Conservation (phyloP, 2,329 filamentous ascomycete species). For the Colletotrichum sp. region DNA sequence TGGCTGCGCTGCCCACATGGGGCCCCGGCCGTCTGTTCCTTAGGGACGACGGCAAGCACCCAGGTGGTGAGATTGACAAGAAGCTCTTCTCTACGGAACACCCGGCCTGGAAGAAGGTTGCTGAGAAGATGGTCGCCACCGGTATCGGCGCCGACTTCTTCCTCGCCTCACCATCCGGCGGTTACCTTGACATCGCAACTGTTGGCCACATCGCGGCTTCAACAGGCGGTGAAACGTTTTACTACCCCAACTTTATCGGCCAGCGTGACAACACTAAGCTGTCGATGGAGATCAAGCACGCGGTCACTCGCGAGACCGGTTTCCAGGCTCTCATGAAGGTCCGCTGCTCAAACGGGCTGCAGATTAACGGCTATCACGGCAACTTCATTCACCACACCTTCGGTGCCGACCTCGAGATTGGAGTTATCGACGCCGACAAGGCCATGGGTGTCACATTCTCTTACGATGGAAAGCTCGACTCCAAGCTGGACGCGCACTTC, state of each 20-base stretch:
- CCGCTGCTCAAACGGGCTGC: constrained; percentile 93
- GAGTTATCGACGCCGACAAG: constrained; percentile 91
- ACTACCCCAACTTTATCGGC: constrained; percentile 94
- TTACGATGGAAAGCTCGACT: constrained; percentile 97
- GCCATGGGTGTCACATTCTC: constrained; percentile 89
- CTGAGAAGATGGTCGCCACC: constrained; percentile 84
- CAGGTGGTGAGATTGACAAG: constrained; percentile 87
- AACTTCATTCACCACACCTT: constrained; percentile 97
- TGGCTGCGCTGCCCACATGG: constrained; percentile 89
- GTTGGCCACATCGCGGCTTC: constrained; percentile 86
- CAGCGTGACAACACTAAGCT: constrained; percentile 86
- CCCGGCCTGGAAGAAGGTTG: constrained; percentile 83
- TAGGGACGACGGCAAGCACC: constrained; percentile 86
- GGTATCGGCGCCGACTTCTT: constrained; percentile 95
- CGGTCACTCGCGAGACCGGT: constrained; percentile 87
- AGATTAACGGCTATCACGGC: constrained; percentile 92
- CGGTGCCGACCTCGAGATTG: constrained; percentile 92
- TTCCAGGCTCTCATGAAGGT: constrained; percentile 99
- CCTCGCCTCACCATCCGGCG: constrained; percentile 86
- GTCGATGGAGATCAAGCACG: constrained; percentile 83
- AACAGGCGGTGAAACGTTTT: constrained; percentile 95
- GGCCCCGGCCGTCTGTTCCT: constrained; percentile 86
- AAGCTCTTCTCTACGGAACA: constrained; percentile 92
- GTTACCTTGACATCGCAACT: constrained; percentile 91
- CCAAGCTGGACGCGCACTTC: constrained; percentile 96